Evolutionary conservation across 148 eudicot genomes (phyloP), one percentile per base, ranked within the genome.

Genomic region (Polygonum aviculare): DNA sequence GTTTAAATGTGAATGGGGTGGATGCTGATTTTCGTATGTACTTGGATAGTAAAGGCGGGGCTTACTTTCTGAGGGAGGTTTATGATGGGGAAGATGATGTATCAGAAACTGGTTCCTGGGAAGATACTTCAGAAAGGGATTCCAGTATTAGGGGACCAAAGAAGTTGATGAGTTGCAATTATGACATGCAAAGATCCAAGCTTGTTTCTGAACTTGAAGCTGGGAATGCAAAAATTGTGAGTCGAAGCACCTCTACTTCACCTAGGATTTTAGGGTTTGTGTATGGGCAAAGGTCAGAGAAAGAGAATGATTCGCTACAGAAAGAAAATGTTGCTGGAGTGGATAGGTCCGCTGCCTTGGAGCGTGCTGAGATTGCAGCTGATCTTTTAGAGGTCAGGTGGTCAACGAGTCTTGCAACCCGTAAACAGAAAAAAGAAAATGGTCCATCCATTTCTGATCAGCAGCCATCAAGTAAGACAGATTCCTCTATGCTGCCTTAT

Each of bases 281-380:
- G 52, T 84, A 89, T 71, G 94, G 99, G 50, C 80, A 84, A 72
- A 82, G 79, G 45, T 87, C 91, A 8, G 74, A 36, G 79, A 87
- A 84, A 79, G 88, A 80, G 74, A 78, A 78, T 75, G 80, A 77
- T 18, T 77, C 54, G 44, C 70, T 35, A 35, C 82, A 63, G 67
- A 83, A 79, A 33, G 87, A 81, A 47, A 69, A 78, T 35, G 76
- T 16, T 72, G n/a, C 62, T 49, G 82, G 65, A 84, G 84, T 70
- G 67, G 81, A 79, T 51, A 83, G 84, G 73, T 69, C 75, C 73
- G 83, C 78, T 26, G 88, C 87, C 1, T 79, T 92, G 81, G 91
- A 89, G 77, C 85, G 89, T 38, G 99, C 98, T 76, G 97, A 95
- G 85, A 86, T 95, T 48, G 98, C 99, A 71, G 99, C 99, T 44